Evolutionary conservation across 331 rosid species (phyloP), one percentile per base, ranked within the genome.

Genomic region (Malus hybrid): DNA sequence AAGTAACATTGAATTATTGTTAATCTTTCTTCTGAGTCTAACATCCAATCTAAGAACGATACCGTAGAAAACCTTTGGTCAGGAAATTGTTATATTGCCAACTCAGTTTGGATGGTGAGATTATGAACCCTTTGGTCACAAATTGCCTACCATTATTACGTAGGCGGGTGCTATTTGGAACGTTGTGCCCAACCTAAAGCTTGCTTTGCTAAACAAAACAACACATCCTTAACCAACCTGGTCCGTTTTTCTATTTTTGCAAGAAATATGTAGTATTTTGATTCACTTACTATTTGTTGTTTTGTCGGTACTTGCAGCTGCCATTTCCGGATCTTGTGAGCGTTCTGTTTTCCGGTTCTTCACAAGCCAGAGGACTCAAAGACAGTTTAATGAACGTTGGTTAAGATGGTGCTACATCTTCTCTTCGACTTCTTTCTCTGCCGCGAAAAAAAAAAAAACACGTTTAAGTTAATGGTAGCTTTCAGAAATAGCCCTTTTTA

Each of bases 251-350:
- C 7, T 6, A 0, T 15, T 5, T n/a, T 20, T 10, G 22, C 42
- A 2, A 36, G 1, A n/a, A 67, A 14, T 46, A 2, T 27, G 5
- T 44, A 8, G 34, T 7, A 36, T 12, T 39, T 32, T 46, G 31
- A 6, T 31, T 65, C 27, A 28, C 78, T 78, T 75, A 86, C 71
- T 73, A 61, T 56, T 76, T 32, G 65, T 56, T 59, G 14, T 10
- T 64, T 24, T 81, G 74, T 76, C 65, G 81, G 83, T 83, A 78
- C 76, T 82, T 85, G 93, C 96, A 93, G 98, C 62, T 93, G 96
- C 81, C 90, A 91, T 86, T 91, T 93, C 81, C 87, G 85, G 88
- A 86, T 90, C 80, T 75, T 91, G 85, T 93, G 85, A 87, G 84
- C 59, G 71, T 67, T 61, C 24, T 59, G 70, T 20, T 48, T 65